Percentiles rank a stretch among this genome's conserved stretches.
Conservation (phyloP, 129 eudicot genomes). For the Flaveria trinervia region DNA sequence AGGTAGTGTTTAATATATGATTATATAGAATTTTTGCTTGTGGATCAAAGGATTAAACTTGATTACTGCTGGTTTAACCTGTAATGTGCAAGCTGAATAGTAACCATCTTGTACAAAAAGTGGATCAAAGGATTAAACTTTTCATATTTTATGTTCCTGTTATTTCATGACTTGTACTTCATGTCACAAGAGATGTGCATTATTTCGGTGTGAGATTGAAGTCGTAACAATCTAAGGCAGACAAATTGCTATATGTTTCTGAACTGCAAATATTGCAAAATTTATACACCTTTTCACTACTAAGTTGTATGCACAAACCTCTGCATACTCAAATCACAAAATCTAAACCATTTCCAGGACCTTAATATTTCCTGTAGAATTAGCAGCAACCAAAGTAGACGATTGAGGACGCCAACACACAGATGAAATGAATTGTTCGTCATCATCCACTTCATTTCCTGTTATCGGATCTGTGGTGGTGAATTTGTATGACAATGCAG, state of each 20-base stretch:
- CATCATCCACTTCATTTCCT: slow-evolving; percentile 72
- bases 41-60: slow-evolving; percentile 9
- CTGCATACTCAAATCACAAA: slow-evolving; percentile 29
- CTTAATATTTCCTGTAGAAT: slow-evolving; percentile 83
- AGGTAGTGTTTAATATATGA: slow-evolving; percentile 22
- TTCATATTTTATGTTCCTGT: slow-evolving; percentile 7
- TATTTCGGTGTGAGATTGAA: slow-evolving; percentile 7
- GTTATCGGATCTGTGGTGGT: slow-evolving; percentile 66
- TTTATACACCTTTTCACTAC: slow-evolving; percentile 36
- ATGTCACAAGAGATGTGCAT: background rate
- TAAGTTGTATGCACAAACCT: slow-evolving; percentile 36
- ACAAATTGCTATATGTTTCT: slow-evolving; percentile 9
- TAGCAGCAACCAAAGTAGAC: slow-evolving; percentile 85
- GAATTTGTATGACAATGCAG: slow-evolving; percentile 75
- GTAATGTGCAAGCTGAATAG: slow-evolving; percentile 6
- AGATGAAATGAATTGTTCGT: slow-evolving; percentile 80
- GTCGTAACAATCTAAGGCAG: background rate
- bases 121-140: background rate
- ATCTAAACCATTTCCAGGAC: slow-evolving; percentile 81
- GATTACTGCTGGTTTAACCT: slow-evolving; percentile 9
- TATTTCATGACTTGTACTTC: background rate
- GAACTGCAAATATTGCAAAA: slow-evolving; percentile 24
- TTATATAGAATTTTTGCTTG: slow-evolving; percentile 38
- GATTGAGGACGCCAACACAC: slow-evolving; percentile 94
- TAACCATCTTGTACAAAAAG: slow-evolving; percentile 4